These are phyloP conservation scores for Meyerozyma sp. DNA, from an alignment of 1,139 yeast genomes.

Conservation along the genomic window DNA sequence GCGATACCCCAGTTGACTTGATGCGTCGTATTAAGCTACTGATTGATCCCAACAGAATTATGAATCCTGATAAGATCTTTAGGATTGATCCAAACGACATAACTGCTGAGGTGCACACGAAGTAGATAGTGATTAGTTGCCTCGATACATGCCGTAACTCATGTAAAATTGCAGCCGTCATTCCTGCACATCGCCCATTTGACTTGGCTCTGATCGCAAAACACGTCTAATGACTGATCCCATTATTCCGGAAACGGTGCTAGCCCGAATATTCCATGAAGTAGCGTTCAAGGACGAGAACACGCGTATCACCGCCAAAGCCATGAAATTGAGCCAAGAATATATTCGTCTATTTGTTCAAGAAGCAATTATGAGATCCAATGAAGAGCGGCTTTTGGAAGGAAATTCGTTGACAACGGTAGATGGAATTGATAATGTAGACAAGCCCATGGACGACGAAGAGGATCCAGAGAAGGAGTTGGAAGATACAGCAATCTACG, in stretches of 20 bases:
- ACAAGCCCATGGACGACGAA: constrained; percentile 13
- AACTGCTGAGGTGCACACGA: not conserved
- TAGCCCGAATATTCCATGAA: constrained; percentile 52
- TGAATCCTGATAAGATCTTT: constrained; percentile 41
- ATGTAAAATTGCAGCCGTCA: not conserved
- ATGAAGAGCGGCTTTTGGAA: constrained; percentile 43
- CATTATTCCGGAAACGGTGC: constrained; percentile 34
- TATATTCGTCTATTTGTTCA: constrained; percentile 56
- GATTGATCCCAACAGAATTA: constrained; percentile 36
- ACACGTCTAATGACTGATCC: constrained; percentile 1
- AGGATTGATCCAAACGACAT: constrained; percentile 32
- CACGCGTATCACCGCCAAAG: constrained; percentile 46
- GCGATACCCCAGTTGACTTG: constrained; percentile 31
- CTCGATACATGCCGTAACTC: too few relatives aligned
- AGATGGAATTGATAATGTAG: constrained; percentile 30
- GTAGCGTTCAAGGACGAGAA: constrained; percentile 43
- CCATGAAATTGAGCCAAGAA: constrained; percentile 48
- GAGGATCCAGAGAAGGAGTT: constrained; percentile 7
- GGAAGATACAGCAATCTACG: not conserved
- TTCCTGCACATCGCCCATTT: not conserved
- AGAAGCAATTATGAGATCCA: constrained; percentile 60
- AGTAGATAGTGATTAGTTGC: not conserved
- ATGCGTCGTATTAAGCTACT: constrained; percentile 39
- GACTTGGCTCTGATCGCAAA: not conserved
- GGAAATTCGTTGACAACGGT: constrained; percentile 20